Evolutionary conservation across 441 rosid species (phyloP), one percentile per base, ranked within the genome.

Genomic region (Pelargonium myrrhifolium): DNA sequence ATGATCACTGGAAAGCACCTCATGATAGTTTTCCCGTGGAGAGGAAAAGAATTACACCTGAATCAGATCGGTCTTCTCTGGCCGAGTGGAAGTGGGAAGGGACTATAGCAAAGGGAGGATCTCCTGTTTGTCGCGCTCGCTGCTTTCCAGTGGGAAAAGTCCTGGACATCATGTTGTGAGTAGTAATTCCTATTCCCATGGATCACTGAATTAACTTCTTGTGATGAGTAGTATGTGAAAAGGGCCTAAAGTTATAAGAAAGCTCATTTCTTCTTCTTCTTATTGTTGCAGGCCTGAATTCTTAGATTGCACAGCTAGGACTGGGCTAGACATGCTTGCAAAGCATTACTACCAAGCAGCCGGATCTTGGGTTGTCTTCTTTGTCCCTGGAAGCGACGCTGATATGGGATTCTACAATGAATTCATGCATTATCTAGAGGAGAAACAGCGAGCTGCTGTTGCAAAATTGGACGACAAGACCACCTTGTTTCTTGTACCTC

Each of bases 51-150:
- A 76, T 79, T 64, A 74, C 85, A 56, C 87, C 87, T 65, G 95
- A 89, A 69, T 76, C 78, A 65, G 82, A 77, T 68, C 83, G 53
- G 66, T 67, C 88, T 67, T 79, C 95, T 31, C 68, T 88, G 58
- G 86, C 85, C 55, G 87, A 90, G 76, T 93, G 99, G 99, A 91
- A 93, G 82, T 93, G 99, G 99, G 96, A 93, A 79, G 99, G 99
- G 65, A 88, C 92, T 65, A 83, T 93, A 68, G 99, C 97, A 11
- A 91, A 93, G 83, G 97, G 96, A 67, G 99, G 99, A 69, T 85
- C 87, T 72, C 92, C 95, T 10, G 85, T 93, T 66, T 93, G 99
- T 75, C 90, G 81, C 75, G 99, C 96, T 70, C 92, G 89, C 70
- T 87, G 89, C 82, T 93, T 91, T 79, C 96, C 96, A 10, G 97